Percentiles rank a stretch among this genome's conserved stretches.
Conservation (phyloP, 441 rosid species). For the Jatropha multifida region DNA sequence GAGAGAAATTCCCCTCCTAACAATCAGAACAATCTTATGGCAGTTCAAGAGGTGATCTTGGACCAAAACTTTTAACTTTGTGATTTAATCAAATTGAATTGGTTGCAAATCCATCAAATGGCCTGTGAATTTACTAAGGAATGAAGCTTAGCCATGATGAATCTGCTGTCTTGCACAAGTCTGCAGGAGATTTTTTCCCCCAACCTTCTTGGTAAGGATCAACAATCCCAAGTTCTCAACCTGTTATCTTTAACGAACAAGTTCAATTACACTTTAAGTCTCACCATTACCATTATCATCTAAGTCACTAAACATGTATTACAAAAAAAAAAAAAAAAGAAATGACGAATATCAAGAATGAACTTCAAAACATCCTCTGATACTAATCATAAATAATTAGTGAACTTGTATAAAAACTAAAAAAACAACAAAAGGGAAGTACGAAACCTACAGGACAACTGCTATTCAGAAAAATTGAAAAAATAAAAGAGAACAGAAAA, state of each 20-base stretch:
- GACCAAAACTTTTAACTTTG: background rate
- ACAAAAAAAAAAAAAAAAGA: background rate
- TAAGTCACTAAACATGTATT: background rate
- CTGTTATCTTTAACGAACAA: background rate
- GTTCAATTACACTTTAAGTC: background rate
- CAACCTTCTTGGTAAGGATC: background rate
- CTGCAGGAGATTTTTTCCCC: background rate
- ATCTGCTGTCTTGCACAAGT: background rate
- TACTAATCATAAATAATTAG: background rate
- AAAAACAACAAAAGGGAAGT: background rate
- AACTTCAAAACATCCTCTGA: background rate
- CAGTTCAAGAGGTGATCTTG: background rate
- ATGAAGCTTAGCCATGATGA: background rate
- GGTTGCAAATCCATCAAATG: background rate
- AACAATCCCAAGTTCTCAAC: background rate
- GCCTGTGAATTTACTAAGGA: background rate
- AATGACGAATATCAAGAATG: background rate
- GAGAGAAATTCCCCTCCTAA: background rate
- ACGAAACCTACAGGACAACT: too few species aligned
- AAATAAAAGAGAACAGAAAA: background rate
- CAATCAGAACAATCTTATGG: constrained; percentile 1
- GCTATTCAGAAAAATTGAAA: background rate
- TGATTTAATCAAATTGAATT: background rate
- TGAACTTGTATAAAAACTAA: background rate
- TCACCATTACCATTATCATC: background rate